These are phyloP conservation scores for Russula brevipes DNA, from an alignment of 768 basidiomycete genomes.

Conservation along the genomic window DNA sequence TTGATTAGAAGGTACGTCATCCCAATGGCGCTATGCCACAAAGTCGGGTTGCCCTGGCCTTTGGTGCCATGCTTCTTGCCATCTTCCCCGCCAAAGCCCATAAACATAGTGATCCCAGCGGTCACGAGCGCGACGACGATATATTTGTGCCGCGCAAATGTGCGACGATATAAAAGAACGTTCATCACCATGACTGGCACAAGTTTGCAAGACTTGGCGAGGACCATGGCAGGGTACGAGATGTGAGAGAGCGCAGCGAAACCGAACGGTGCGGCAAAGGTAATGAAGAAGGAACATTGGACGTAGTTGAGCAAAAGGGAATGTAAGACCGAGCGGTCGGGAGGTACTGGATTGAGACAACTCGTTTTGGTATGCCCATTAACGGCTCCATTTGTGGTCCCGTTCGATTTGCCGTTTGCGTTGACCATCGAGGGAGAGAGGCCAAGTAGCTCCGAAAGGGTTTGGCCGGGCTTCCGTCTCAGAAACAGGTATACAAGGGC, in stretches of 20 bases:
- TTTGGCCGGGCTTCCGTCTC: conserved; percentile 50
- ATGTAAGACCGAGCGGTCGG: conserved; percentile 32
- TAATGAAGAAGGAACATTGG: conserved; percentile 83
- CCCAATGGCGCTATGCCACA: conserved; percentile 64
- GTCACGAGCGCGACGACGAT: conserved; percentile 93
- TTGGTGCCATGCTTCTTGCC: conserved; percentile 34
- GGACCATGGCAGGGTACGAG: conserved; percentile 97
- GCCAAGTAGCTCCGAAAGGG: conserved; percentile 56
- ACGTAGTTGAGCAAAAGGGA: conserved; percentile 68
- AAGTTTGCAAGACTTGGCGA: conserved; percentile 98
- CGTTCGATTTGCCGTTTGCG: conserved; percentile 26
- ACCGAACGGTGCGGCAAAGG: conserved; percentile 89
- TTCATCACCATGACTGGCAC: conserved; percentile 99
- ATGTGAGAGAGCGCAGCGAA: conserved; percentile 94
- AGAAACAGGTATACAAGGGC: conserved; percentile 71
- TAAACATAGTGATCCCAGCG: conserved; percentile 86
- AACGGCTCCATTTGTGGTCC: conserved; percentile 35
- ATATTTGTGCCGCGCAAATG: conserved; percentile 93
- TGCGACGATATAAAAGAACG: conserved; percentile 87
- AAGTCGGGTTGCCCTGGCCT: conserved; percentile 34
- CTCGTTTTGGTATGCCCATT: conserved; percentile 33
- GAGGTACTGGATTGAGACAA: conserved; percentile 31
- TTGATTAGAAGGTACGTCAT: conserved; percentile 76
- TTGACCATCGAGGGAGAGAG: conserved; percentile 38
- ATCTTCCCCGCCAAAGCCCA: conserved; percentile 74